Base-by-base conservation (phyloP, 1,284 basidiomycete species). In the Papiliotrema terrestris region DNA sequence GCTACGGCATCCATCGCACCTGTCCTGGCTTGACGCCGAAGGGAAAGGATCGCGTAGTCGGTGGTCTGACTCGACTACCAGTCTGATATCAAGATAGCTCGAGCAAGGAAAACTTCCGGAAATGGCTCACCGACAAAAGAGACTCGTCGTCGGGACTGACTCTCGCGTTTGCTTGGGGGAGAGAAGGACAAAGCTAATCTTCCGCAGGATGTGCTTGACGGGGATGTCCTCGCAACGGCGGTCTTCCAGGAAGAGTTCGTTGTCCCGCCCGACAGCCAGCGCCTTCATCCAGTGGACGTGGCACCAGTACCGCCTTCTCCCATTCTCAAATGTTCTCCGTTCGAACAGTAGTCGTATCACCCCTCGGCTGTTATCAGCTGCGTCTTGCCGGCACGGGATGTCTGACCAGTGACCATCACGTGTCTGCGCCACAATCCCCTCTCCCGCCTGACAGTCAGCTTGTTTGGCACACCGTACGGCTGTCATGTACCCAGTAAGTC, bases 261-360 rank as follows among this genome's bases (percentile, higher is more conserved):
- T 35, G 11, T 14, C 22, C 6, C 25, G 17, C 29, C 46, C 52
- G 22, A 54, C 45, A n/a, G 45, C 25, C 15, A 35, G 15, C 29
- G 22, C 5, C 17, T 36, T 32, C 15, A 54, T 32, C 52, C 52
- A 54, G 5, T 54, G 52, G 3, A 54, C 45, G 52, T 54, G 52
- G 19, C 20, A 19, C 8, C 14, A 15, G 20, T 11, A 19, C 23
- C 6, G 17, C n/a, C 11, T 13, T n/a, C 36, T 50, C 23, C 22
- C 35, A 9, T 41, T 6, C 19, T 3, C 22, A 8, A 6, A 15
- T 35, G 17, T 5, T 20, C 39, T 41, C 17, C 39, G 39, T 15
- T 41, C 39, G 20, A 20, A 4, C 17, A 41, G 17, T 17, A 17
- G 15, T 17, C 39, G 39, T 5, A 41, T 41, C 5, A 41, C 39